phyloP scores from a whole-genome alignment of 345 rosid genomes.

The Corymbia maculata region DNA sequence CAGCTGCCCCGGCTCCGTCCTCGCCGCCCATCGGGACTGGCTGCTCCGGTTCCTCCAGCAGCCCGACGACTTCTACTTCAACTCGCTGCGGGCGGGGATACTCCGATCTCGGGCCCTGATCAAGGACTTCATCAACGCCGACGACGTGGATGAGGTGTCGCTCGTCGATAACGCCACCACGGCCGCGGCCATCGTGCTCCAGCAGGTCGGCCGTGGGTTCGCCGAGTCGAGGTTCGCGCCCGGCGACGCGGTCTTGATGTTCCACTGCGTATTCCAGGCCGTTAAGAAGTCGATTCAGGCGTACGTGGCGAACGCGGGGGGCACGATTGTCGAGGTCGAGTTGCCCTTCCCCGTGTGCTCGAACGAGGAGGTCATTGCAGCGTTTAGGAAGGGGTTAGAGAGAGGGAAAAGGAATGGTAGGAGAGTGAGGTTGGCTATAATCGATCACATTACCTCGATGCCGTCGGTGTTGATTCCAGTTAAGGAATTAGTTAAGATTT shows the following conservation, averaged over 20 bases:
- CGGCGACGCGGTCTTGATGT: conserved; percentile 83
- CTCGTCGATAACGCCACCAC: conserved; percentile 96
- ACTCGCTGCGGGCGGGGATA: conserved; percentile 44
- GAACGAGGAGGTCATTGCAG: conserved; percentile 41
- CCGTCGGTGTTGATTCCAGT: conserved; percentile 82
- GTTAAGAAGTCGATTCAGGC: conserved; percentile 91
- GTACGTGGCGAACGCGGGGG: conserved; percentile 79
- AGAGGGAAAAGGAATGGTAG: conserved; percentile 56
- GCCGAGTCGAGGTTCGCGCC: conserved; percentile 44
- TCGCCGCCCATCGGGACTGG: conserved; percentile 54
- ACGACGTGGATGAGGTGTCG: conserved; percentile 60
- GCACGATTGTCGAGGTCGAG: conserved; percentile 71
- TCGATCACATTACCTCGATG: conserved; percentile 93
- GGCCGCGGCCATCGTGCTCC: conserved; percentile 80
- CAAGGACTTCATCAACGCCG: conserved; percentile 57
- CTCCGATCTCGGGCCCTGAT: conserved; percentile 42
- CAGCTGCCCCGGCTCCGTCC: conserved; percentile 55
- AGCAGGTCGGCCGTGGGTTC: conserved; percentile 61
- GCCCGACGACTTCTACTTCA: conserved; percentile 70
- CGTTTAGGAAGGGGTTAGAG: conserved; percentile 49
- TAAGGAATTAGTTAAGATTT: conserved; percentile 59
- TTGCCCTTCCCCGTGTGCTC: conserved; percentile 77
- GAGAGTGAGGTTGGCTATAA: conserved; percentile 75
- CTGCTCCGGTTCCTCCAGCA: conserved; percentile 68
- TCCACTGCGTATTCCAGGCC: conserved; percentile 74